These are phyloP conservation scores for Ustilago shanxiensis DNA, from an alignment of 1,284 basidiomycete genomes.

Conservation along the genomic window DNA sequence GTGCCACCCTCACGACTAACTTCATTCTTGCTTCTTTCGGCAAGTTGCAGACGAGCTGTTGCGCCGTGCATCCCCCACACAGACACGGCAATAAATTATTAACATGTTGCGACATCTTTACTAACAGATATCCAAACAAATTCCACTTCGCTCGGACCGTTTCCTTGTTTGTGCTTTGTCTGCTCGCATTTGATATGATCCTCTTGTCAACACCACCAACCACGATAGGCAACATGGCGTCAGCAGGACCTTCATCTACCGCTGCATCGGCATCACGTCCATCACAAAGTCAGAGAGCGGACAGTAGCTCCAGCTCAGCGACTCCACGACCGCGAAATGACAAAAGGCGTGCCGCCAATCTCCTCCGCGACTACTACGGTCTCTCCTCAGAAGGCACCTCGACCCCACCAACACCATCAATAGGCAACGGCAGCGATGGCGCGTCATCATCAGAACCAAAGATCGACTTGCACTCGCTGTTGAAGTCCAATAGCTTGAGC, in stretches of 20 bases:
- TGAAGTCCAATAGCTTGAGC: conserved; percentile 44
- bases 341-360: conserved; percentile 45
- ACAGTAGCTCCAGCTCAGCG: conserved; percentile 5
- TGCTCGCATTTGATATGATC: not conserved
- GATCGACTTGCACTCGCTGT: conserved; percentile 38
- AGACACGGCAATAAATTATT: not conserved
- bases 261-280: conserved; percentile 8
- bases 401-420: conserved; percentile 13
- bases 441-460: conserved; percentile 2
- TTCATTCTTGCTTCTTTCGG: not conserved
- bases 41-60: not conserved
- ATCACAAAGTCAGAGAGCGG: conserved; percentile 4
- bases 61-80: not conserved
- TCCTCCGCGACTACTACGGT: conserved; percentile 65
- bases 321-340: conserved; percentile 21
- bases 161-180: too few species aligned
- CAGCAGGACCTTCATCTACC: conserved; percentile 5
- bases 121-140: not conserved
- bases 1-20: too few species aligned
- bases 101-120: not conserved
- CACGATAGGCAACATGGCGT: conserved; percentile 7
- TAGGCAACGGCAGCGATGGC: not conserved
- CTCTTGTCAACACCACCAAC: conserved; percentile 1
- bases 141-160: not conserved
- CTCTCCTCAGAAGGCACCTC: conserved; percentile 33